Conservation (phyloP, 2,329 filamentous ascomycete genomes). For the Ophiocordyceps camponoti-floridani region DNA sequence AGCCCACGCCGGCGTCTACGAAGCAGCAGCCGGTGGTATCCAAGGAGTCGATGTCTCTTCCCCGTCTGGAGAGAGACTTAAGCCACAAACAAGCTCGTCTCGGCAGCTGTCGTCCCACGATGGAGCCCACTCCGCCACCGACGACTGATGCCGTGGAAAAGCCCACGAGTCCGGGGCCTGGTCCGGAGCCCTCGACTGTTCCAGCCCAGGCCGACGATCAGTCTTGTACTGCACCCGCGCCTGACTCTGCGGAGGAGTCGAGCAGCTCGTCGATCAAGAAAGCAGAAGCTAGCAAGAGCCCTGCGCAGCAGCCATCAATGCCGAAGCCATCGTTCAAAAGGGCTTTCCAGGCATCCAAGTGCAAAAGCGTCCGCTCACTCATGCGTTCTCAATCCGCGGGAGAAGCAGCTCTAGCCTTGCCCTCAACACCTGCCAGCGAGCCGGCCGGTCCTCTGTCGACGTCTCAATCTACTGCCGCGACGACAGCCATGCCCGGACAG, state of each 20-base stretch:
- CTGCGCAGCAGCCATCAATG: constrained; percentile 1
- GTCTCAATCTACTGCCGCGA: constrained; percentile 12
- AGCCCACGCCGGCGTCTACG: constrained; percentile 2
- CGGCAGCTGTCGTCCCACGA: constrained; percentile 6
- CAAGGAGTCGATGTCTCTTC: constrained; percentile 4
- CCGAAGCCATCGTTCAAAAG: constrained; percentile 1
- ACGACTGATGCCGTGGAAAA: constrained; percentile 20
- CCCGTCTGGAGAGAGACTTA: constrained; percentile 6
- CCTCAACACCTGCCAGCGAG: constrained; percentile 28
- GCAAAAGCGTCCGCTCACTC: constrained; percentile 9
- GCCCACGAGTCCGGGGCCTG: constrained; percentile 9
- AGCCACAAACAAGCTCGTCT: constrained; percentile 6
- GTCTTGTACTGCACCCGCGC: neutral
- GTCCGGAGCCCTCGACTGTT: neutral
- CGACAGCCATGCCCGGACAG: constrained; percentile 10
- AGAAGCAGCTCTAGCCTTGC: constrained; percentile 12
- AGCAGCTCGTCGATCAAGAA: neutral
- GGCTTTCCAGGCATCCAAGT: constrained; percentile 2
- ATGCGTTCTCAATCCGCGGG: constrained; percentile 20
- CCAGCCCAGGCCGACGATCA: neutral
- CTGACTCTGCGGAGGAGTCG: neutral
- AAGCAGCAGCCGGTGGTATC: constrained; percentile 3
- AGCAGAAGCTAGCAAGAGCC: neutral
- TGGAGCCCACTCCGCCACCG: constrained; percentile 19
- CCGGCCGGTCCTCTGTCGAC: constrained; percentile 23